Evolutionary conservation across 257 asterid genomes (phyloP).

Genomic region (Salvia rosmarinus): DNA sequence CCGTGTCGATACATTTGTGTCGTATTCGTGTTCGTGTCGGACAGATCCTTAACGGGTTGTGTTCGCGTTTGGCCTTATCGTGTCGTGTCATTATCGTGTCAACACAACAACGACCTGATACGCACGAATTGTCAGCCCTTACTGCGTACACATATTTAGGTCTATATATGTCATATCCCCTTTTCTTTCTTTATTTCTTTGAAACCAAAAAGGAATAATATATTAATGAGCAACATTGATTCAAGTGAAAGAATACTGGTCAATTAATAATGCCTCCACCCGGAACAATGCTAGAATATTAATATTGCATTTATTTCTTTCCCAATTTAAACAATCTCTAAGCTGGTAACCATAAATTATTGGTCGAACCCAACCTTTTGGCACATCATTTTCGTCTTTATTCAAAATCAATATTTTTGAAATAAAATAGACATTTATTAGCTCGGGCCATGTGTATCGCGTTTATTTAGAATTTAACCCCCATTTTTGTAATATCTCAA

Average conservation of each 20-base stretch:
- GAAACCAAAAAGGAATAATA: background rate
- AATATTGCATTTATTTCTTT: conserved; percentile 5
- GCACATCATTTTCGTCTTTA: background rate
- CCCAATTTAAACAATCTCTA: conserved; percentile 17
- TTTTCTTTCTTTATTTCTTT: background rate
- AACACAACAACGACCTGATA: too few relatives aligned
- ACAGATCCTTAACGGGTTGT: too few relatives aligned
- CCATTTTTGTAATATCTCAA: too few relatives aligned
- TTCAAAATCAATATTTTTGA: background rate
- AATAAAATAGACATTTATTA: background rate
- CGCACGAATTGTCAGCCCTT: too few relatives aligned
- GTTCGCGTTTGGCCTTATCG: too few relatives aligned
- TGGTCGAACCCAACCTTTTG: conserved; percentile 16
- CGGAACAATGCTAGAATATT: background rate
- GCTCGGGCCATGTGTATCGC: background rate
- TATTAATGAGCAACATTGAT: background rate
- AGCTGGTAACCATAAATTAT: background rate
- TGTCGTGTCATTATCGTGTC: too few relatives aligned
- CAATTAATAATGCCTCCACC: background rate
- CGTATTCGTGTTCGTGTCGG: too few relatives aligned
- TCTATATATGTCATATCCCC: background rate
- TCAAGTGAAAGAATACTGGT: background rate
- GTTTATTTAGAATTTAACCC: background rate
- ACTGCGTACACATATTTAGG: background rate
- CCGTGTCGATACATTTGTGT: too few relatives aligned